Conservation (phyloP, 1,139 yeast species). For the Protomyces inouyei region DNA sequence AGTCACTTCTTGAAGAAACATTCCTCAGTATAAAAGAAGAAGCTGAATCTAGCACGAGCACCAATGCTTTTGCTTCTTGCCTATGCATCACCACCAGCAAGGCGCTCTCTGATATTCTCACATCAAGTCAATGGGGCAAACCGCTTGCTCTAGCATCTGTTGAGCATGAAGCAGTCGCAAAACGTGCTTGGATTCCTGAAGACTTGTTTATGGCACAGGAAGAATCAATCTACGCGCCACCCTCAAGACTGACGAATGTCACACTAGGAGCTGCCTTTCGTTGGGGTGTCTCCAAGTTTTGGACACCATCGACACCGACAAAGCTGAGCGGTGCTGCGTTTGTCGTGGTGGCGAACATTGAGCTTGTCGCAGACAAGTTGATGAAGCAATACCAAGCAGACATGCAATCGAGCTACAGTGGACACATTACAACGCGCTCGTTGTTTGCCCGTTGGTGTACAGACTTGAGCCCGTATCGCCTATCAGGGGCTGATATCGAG, state of each 20-base stretch:
- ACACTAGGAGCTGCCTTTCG: slow-evolving; percentile 4
- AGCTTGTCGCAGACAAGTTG: neutral
- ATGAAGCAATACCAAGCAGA: neutral
- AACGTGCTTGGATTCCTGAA: slow-evolving; percentile 5
- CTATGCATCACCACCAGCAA: slow-evolving; percentile 1
- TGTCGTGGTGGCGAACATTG: slow-evolving; percentile 7
- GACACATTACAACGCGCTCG: slow-evolving; percentile 2
- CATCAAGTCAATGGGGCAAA: slow-evolving; percentile 6
- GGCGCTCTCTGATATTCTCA: neutral
- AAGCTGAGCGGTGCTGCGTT: slow-evolving; percentile 1
- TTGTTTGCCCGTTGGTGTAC: neutral
- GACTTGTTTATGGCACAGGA: neutral
- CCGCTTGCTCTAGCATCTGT: slow-evolving; percentile 14
- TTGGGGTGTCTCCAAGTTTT: slow-evolving; percentile 10
- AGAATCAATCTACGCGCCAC: slow-evolving; percentile 6
- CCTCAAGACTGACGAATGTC: neutral
- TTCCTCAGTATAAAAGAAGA: neutral
- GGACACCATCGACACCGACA: slow-evolving; percentile 2
- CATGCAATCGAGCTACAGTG: neutral
- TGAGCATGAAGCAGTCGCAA: slow-evolving; percentile 4
- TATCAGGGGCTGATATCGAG: neutral
- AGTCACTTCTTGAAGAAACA: slow-evolving; percentile 34
- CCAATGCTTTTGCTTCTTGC: neutral
- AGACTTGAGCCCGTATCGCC: neutral
- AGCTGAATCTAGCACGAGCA: neutral